Conservation (phyloP, 306 rosid genomes). For the Luffa acutangula region DNA sequence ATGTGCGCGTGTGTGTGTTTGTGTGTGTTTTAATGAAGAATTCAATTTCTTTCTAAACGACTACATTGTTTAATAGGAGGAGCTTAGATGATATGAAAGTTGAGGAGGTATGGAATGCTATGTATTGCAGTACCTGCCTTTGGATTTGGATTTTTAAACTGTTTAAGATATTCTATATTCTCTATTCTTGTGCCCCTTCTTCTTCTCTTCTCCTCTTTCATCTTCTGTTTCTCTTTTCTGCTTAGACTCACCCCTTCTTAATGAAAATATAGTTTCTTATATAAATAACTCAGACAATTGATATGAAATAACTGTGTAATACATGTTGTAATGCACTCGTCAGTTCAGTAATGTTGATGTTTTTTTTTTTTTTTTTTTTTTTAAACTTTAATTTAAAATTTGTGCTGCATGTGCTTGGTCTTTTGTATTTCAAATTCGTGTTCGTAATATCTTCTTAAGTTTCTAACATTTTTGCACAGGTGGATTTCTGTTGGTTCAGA, state of each 20-base stretch:
- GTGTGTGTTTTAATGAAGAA: background rate
- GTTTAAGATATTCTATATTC: background rate
- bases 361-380: too few relatives aligned
- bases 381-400: background rate
- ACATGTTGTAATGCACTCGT: background rate
- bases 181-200: background rate
- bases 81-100: background rate
- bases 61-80: background rate
- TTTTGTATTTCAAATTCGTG: constrained; percentile 5
- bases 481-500: constrained; percentile 99
- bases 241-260: background rate
- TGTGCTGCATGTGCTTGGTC: background rate
- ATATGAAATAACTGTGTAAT: background rate
- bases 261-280: background rate
- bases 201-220: background rate
- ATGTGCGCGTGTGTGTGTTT: background rate
- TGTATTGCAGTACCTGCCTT: background rate
- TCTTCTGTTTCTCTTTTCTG: background rate
- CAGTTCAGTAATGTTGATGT: background rate
- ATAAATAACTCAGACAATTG: background rate
- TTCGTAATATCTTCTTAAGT: constrained; percentile 26
- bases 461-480: constrained; percentile 47
- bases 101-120: background rate
- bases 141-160: background rate
- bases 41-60: background rate